Evolutionary conservation across 768 basidiomycete species (phyloP), one percentile per base, ranked within the genome.

Genomic region (Naganishia antarctica): DNA sequence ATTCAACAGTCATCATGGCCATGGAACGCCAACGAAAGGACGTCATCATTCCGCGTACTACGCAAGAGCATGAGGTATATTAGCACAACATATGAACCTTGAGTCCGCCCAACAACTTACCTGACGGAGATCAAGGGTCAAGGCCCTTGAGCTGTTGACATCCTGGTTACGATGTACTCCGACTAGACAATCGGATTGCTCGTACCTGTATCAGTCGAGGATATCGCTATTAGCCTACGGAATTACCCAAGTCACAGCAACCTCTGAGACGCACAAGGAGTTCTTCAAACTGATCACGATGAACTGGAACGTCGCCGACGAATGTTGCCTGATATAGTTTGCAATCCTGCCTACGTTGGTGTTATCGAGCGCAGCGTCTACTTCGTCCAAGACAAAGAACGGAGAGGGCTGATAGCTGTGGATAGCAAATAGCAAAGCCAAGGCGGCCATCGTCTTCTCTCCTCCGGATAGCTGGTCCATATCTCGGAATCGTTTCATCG

Each of bases 381-480:
- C 91, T 78, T 98, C 94, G 73, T 98, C 94, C n/a, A 98, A 82
- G 15, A 97, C 94, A 75, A 98, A 97, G 81, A 97, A 97, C 0
- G 93, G 94, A 3, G 93, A 89, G 0, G 93, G 94, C 74, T 93
- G 92, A 75, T 90, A 97, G 70, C 89, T 92, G 78, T 99, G 94
- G 60, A 98, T 94, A 4, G 96, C 93, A 70, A 98, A 97, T 32
- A 98, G 82, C 21, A 99, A 81, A 0, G 94, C 94, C n/a, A 98
- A 80, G 5, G 94, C 94, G 6, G 96, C 96, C 50, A 98, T 93
- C 0, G 96, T 98, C 81, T 98, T 97, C 76, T 99, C 96, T 23
- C 94, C 96, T 60, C 94, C 96, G 0, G 93, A 98, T 15, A 98
- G 81, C 76, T 98, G 94, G 65, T 97, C 93, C 93, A 98, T 98